A percentile compares a stretch with the other conserved stretches of the same genome.
These are phyloP conservation scores for Aspergillus piperis DNA, from an alignment of 2,329 filamentous ascomycete species.

Conservation along the genomic window DNA sequence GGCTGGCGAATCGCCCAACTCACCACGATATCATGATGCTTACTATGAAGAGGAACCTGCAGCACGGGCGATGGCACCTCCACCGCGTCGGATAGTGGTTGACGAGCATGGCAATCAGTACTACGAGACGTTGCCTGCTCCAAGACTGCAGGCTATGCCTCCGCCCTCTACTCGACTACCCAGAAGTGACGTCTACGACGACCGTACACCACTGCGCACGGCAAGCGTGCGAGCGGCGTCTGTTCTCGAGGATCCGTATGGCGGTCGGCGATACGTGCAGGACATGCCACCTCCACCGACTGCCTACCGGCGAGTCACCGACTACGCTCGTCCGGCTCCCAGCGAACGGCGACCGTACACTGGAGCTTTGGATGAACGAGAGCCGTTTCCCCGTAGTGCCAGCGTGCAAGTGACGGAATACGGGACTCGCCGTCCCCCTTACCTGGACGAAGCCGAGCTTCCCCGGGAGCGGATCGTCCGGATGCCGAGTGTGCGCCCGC, in stretches of 20 bases:
- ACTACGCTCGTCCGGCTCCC: constrained; percentile 35
- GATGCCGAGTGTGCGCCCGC: constrained; percentile 61
- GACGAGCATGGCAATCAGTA: constrained; percentile 85
- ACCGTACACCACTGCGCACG: constrained; percentile 31
- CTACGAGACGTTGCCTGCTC: constrained; percentile 55
- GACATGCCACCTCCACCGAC: constrained; percentile 48
- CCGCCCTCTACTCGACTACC: constrained; percentile 35
- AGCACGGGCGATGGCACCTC: constrained; percentile 53
- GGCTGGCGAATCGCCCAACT: constrained; percentile 40
- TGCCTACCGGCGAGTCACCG: constrained; percentile 43
- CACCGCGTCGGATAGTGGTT: constrained; percentile 69
- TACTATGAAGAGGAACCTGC: constrained; percentile 48
- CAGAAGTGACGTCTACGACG: constrained; percentile 38
- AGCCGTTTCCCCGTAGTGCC: constrained; percentile 37
- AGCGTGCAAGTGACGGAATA: constrained; percentile 49
- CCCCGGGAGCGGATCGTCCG: constrained; percentile 58
- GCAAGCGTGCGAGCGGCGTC: constrained; percentile 44
- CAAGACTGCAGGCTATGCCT: constrained; percentile 36
- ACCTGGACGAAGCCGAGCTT: constrained; percentile 67
- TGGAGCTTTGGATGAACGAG: constrained; percentile 36
- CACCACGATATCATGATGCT: constrained; percentile 41
- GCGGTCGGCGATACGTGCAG: constrained; percentile 43
- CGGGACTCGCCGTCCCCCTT: constrained; percentile 37
- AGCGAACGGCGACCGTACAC: constrained; percentile 37
- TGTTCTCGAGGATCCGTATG: constrained; percentile 45